Evolutionary conservation across 192 early-diverging fungal species (phyloP), one percentile per base, ranked within the genome.

Genomic region (Coemansia sp.): DNA sequence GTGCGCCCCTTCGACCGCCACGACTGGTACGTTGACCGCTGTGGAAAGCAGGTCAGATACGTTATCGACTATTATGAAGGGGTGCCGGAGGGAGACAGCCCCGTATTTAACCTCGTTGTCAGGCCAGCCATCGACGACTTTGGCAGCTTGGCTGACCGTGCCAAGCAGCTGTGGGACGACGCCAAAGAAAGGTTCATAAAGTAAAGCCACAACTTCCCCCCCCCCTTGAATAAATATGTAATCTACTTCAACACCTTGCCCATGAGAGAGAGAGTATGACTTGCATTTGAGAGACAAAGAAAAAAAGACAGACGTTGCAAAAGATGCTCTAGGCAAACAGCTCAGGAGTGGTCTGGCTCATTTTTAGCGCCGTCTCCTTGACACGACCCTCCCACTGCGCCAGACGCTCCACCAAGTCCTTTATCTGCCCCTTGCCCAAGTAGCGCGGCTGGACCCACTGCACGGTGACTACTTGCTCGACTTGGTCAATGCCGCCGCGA

Each of bases 371-470:
- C 0, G 76, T 83, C 24, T 71, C 64, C 65, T 74, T 87, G 56
- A 99, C 96, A 45, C 88, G 91, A 31, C 74, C 80, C 55, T 92
- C 86, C 97, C 97, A 99, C 65, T 90, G 90, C 35, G 79, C 84
- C 38, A 99, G 84, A 58, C 90, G 84, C 56, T 93, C 88, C 38
- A 86, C 83, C 84, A 99, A 88, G 28, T 83, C 86, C 65, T 85
- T 84, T 70, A 99, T 95, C 80, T 98, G 96, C 23, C 85, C 83
- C 83, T 83, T 89, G 78, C 93, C 94, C 65, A 99, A 82, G 11
- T 95, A 94, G 72, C 97, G 92, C 20, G 97, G 96, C 81, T 97
- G 95, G 10, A 99, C 97, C 97, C 97, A 98, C 57, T 93, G 88
- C 35, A 99, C 90, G 34, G 84, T 85, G 8, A 99, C 92, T 10